These are phyloP conservation scores for Irineochytrium annulatum DNA, from an alignment of 192 early-diverging fungal species.

Conservation along the genomic window DNA sequence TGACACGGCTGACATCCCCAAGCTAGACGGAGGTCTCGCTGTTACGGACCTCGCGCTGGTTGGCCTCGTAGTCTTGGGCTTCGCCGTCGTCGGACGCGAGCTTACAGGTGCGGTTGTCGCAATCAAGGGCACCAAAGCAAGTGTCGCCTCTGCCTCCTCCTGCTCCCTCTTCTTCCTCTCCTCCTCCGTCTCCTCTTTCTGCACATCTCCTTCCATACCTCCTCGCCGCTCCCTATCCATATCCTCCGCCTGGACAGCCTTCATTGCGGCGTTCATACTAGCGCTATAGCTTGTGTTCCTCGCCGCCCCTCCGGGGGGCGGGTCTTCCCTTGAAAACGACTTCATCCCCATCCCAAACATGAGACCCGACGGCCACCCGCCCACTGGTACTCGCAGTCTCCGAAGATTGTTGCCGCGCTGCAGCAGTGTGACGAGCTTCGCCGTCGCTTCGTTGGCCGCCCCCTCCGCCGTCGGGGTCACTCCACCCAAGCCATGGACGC, in stretches of 20 bases:
- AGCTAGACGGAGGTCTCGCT: constrained; percentile 7
- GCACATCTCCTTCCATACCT: neutral
- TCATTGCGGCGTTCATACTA: neutral
- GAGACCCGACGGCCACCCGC: constrained; percentile 16
- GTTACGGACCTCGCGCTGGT: neutral
- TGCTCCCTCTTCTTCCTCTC: neutral
- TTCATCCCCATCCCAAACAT: constrained; percentile 18
- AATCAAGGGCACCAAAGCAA: neutral
- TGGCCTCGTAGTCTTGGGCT: neutral
- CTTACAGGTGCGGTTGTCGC: neutral
- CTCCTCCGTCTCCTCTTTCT: neutral
- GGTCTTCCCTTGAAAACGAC: neutral
- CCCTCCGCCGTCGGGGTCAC: neutral
- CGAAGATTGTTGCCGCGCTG: constrained; percentile 11
- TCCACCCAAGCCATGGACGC: neutral
- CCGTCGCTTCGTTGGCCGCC: constrained; percentile 12
- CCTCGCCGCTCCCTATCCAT: constrained; percentile 4
- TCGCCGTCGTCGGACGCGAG: neutral
- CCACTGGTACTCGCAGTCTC: constrained; percentile 14
- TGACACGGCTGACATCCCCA: neutral
- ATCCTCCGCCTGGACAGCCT: neutral
- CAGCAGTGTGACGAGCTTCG: constrained; percentile 8
- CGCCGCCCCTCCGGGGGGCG: neutral
- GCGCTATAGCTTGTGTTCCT: neutral
- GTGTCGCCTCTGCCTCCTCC: too few relatives aligned